phyloP scores from a whole-genome alignment of 1,139 yeast genomes.

The Diutina rugosa region DNA sequence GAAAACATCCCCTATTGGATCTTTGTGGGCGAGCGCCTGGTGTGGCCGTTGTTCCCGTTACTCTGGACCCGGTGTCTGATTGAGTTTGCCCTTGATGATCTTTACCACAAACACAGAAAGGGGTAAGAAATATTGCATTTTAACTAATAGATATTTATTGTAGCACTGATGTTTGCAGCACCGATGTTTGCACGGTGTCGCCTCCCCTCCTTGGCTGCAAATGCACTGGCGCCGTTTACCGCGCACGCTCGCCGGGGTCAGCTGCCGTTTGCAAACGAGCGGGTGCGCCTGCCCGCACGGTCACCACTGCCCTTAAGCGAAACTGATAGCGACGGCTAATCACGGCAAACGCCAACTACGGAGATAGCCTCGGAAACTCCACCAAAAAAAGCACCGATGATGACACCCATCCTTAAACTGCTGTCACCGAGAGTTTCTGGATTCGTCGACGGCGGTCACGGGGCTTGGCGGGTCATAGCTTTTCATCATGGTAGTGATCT shows the following conservation, averaged over 20 bases:
- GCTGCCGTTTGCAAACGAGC: background rate
- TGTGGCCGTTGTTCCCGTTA: slow-evolving; percentile 85
- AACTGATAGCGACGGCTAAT: background rate
- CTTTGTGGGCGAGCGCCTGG: slow-evolving; percentile 79
- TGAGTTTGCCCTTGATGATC: slow-evolving; percentile 78
- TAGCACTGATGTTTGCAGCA: background rate
- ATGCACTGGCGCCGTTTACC: background rate
- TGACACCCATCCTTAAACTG: no score
- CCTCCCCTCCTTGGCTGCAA: background rate
- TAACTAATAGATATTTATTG: background rate
- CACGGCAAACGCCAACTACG: no score
- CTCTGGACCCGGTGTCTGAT: slow-evolving; percentile 83
- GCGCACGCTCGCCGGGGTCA: background rate
- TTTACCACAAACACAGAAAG: slow-evolving; percentile 41
- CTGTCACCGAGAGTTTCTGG: no score
- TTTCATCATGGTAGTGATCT: no score
- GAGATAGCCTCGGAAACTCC: background rate
- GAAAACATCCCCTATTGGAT: slow-evolving; percentile 85
- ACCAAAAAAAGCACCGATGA: no score
- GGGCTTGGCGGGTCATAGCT: no score
- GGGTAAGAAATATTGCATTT: slow-evolving; percentile 2
- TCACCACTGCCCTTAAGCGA: background rate
- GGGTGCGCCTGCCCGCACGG: no score
- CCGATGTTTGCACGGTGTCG: background rate
- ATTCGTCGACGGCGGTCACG: no score